phyloP scores from a whole-genome alignment of 176 grass and related monocot genomes.

The Echinochloa phyllopogon region DNA sequence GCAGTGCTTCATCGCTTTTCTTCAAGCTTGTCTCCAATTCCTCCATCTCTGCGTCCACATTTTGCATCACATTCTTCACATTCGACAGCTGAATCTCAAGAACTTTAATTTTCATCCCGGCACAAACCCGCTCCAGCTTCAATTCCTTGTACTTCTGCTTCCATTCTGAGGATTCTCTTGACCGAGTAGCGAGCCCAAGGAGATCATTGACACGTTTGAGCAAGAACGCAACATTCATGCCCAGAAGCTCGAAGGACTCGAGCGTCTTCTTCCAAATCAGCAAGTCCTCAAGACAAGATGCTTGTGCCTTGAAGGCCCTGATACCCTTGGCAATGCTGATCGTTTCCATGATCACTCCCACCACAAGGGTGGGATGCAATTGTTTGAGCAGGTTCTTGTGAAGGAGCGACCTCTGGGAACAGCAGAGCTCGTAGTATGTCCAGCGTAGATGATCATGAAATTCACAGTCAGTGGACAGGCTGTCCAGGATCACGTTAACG shows the following conservation, averaged over 20 bases:
- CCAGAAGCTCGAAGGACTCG: conserved; percentile 48
- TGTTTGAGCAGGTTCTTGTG: conserved; percentile 45
- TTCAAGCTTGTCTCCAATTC: conserved; percentile 18
- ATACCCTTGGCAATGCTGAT: conserved; percentile 43
- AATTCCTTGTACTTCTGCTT: conserved; percentile 23
- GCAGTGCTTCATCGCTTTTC: neutral
- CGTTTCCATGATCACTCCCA: conserved; percentile 55
- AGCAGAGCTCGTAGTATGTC: conserved; percentile 52
- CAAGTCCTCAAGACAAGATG: conserved; percentile 8
- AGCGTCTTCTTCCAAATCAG: conserved; percentile 51
- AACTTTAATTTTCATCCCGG: conserved; percentile 7
- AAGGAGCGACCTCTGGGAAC: conserved; percentile 42
- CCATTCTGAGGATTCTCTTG: neutral
- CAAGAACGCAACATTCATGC: conserved; percentile 48
- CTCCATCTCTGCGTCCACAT: conserved; percentile 38
- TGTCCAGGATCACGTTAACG: conserved; percentile 34
- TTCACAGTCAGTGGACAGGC: conserved; percentile 34
- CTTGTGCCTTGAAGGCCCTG: conserved; percentile 2
- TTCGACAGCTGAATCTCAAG: conserved; percentile 41
- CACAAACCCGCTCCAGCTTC: conserved; percentile 17
- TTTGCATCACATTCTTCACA: conserved; percentile 24
- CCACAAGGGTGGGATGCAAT: conserved; percentile 16
- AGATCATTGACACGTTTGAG: conserved; percentile 28
- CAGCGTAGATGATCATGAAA: conserved; percentile 16
- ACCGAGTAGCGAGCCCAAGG: neutral